These are phyloP conservation scores for Linum lewisii DNA, from an alignment of 345 rosid species.

Conservation along the genomic window DNA sequence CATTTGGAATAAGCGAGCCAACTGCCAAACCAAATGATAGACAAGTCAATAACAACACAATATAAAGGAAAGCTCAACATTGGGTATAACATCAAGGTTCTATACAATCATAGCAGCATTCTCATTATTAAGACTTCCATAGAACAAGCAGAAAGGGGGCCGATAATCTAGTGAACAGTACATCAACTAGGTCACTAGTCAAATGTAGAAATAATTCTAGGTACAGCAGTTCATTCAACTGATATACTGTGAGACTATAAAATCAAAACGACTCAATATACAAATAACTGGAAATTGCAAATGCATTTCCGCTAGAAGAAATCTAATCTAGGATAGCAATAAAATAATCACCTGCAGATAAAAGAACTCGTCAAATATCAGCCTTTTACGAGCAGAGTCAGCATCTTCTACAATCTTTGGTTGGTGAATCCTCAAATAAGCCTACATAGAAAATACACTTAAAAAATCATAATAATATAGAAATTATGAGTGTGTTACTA, in stretches of 20 bases:
- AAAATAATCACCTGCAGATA: constrained; percentile 64
- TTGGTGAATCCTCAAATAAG: constrained; percentile 72
- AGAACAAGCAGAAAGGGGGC: neutral
- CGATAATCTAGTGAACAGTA: neutral
- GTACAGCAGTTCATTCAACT: too few species aligned
- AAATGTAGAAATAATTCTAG: too few species aligned
- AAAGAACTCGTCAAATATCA: constrained; percentile 88
- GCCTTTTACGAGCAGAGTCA: constrained; percentile 89
- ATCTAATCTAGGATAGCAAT: constrained; percentile 5
- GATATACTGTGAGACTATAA: neutral
- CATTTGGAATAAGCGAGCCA: constrained; percentile 87
- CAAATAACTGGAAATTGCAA: neutral
- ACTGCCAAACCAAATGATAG: constrained; percentile 35
- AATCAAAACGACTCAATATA: neutral
- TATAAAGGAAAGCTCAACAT: constrained; percentile 3
- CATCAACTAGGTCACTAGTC: neutral
- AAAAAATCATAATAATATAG: neutral
- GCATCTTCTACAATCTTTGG: constrained; percentile 76
- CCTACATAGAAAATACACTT: constrained; percentile 30
- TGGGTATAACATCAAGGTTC: neutral
- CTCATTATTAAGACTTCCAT: neutral
- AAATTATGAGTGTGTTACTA: neutral
- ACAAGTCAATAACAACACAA: constrained; percentile 12
- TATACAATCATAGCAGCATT: neutral
- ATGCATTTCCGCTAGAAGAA: neutral